Evolutionary conservation across 192 early-diverging fungal genomes (phyloP).

Genomic region (Geranomyces variabilis): DNA sequence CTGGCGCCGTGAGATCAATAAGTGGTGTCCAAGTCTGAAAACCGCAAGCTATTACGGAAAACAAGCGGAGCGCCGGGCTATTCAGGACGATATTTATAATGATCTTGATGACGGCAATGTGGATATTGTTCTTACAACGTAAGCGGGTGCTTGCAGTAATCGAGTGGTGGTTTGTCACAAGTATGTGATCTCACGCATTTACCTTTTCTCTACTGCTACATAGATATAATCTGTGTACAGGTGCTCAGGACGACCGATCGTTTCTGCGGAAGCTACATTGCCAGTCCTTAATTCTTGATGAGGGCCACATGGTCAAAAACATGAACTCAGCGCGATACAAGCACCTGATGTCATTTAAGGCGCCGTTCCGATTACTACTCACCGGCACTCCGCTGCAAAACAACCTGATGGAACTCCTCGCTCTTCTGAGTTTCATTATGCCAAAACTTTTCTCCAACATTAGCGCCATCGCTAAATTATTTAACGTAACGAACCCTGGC

Average conservation of each 20-base stretch:
- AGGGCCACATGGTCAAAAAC: constrained; percentile 91
- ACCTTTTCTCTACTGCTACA: neutral
- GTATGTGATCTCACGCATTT: neutral
- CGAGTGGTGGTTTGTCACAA: no score
- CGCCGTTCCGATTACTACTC: constrained; percentile 56
- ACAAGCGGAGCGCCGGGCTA: constrained; percentile 44
- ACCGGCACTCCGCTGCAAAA: constrained; percentile 96
- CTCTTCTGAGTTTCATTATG: constrained; percentile 85
- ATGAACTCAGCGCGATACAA: constrained; percentile 77
- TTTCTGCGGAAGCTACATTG: constrained; percentile 72
- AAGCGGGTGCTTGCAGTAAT: neutral
- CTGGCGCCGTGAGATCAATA: constrained; percentile 84
- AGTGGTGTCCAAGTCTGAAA: constrained; percentile 47
- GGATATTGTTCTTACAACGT: constrained; percentile 71
- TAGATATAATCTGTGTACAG: constrained; percentile 70
- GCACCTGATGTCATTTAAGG: constrained; percentile 57
- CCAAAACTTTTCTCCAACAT: constrained; percentile 72
- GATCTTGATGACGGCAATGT: constrained; percentile 55
- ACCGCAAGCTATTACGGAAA: constrained; percentile 50
- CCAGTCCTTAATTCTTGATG: constrained; percentile 79
- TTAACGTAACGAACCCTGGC: constrained; percentile 59
- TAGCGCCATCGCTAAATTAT: constrained; percentile 57
- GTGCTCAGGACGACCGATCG: constrained; percentile 67
- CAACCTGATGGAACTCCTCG: constrained; percentile 81
- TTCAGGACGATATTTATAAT: constrained; percentile 59